phyloP scores from a whole-genome alignment of 129 eudicot genomes.

The Helichrysum umbraculigerum region DNA sequence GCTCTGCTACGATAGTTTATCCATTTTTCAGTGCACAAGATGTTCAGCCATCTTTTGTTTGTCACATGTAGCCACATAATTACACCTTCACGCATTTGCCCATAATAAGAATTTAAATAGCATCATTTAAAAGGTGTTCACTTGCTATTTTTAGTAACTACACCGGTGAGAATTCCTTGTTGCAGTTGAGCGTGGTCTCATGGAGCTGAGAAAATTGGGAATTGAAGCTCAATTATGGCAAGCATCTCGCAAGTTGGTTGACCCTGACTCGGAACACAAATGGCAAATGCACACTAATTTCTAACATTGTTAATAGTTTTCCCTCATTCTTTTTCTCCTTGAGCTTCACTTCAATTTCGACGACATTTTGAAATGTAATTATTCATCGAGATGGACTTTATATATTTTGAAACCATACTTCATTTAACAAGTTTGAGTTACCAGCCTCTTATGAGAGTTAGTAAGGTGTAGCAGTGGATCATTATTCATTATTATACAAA shows the following conservation, averaged over 20 bases:
- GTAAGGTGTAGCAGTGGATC: neutral
- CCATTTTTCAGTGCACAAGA: neutral
- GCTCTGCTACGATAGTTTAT: neutral
- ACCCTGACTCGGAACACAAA: conserved; percentile 48
- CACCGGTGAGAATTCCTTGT: neutral
- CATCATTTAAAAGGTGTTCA: neutral
- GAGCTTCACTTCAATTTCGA: neutral
- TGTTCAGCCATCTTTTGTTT: neutral
- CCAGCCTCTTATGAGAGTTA: neutral
- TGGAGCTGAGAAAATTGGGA: conserved; percentile 66
- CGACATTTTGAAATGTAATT: conserved; percentile 6
- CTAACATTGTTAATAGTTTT: conserved; percentile 11
- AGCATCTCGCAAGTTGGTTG: conserved; percentile 60
- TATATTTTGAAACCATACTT: neutral
- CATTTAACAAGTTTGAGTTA: neutral
- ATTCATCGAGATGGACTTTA: neutral
- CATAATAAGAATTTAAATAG: neutral
- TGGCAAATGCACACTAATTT: conserved; percentile 40
- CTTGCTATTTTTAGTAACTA: too few relatives aligned
- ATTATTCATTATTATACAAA: neutral
- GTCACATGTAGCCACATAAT: neutral
- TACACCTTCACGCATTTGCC: neutral
- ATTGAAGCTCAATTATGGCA: conserved; percentile 82
- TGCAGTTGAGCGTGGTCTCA: conserved; percentile 74
- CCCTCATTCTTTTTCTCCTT: neutral